Conservation (phyloP, 1,284 basidiomycete species). For the Laetiporus sulphureus region DNA sequence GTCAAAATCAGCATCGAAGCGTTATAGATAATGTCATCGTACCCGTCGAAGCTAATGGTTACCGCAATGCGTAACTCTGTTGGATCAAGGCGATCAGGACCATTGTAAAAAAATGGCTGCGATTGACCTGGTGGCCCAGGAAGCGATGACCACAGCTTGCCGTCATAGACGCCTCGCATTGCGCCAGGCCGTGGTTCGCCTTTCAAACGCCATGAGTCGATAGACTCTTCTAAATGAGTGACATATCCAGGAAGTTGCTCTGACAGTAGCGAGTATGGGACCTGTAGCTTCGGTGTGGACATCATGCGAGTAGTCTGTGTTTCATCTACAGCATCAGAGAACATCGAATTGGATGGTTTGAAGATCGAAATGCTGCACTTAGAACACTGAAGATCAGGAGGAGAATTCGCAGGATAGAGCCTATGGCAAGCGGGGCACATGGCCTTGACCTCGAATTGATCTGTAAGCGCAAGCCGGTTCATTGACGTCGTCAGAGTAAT, state of each 20-base stretch:
- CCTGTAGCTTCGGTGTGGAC: slow-evolving; percentile 3
- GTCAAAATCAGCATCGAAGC: not conserved
- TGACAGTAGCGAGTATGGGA: slow-evolving; percentile 5
- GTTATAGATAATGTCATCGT: not conserved
- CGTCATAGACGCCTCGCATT: slow-evolving; percentile 7
- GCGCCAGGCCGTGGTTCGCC: not conserved
- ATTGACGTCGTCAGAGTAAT: slow-evolving; percentile 16
- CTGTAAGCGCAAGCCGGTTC: slow-evolving; percentile 14
- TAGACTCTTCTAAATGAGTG: slow-evolving; percentile 4
- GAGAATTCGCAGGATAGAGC: not conserved
- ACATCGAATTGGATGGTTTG: not conserved
- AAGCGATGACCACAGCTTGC: slow-evolving; percentile 8
- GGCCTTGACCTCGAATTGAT: slow-evolving; percentile 16
- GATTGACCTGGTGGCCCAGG: slow-evolving; percentile 3
- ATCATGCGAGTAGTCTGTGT: not conserved
- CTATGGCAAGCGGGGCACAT: slow-evolving; percentile 16
- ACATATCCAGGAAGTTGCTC: slow-evolving; percentile 5
- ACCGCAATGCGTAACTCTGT: slow-evolving; percentile 10
- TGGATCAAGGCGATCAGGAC: not conserved
- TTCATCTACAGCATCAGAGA: not conserved
- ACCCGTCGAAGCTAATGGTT: slow-evolving; percentile 11
- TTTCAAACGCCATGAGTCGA: slow-evolving; percentile 7
- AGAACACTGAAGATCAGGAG: not conserved
- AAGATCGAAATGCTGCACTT: slow-evolving; percentile 3
- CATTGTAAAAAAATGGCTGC: slow-evolving; percentile 9